Evolutionary conservation across 2,329 filamentous ascomycete species (phyloP).

Genomic region (Fusarium sambucinum): DNA sequence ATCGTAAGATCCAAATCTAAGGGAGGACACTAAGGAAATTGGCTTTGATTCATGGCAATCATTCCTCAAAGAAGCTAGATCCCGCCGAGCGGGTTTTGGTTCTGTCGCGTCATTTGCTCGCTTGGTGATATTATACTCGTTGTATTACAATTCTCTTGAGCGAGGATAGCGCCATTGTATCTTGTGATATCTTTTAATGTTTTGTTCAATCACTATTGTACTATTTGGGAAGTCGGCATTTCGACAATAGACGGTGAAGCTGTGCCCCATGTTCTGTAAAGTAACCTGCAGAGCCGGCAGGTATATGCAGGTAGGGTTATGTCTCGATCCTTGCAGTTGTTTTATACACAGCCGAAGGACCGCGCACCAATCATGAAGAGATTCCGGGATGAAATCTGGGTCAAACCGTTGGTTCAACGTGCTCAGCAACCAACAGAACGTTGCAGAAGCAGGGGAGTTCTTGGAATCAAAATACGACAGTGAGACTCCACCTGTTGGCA

Average conservation of each 20-base stretch:
- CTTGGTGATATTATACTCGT: neutral
- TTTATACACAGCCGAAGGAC: neutral
- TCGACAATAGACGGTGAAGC: neutral
- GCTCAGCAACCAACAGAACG: neutral
- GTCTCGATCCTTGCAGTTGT: neutral
- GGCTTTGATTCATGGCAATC: neutral
- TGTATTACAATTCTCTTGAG: neutral
- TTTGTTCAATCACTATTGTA: too few species aligned
- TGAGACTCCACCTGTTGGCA: neutral
- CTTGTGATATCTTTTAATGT: neutral
- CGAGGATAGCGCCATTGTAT: neutral
- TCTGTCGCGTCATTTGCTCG: slow-evolving; percentile 1
- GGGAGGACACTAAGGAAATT: neutral
- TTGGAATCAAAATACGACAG: neutral
- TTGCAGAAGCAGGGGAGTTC: neutral
- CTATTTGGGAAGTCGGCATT: neutral
- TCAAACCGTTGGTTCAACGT: neutral
- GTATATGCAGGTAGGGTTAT: neutral
- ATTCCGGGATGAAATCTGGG: neutral
- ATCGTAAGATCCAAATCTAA: neutral
- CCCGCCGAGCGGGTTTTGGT: neutral
- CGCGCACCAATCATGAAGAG: neutral
- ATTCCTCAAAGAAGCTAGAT: neutral
- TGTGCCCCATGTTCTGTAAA: neutral
- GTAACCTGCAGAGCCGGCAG: neutral